Conservation (phyloP, 2,329 filamentous ascomycete species). For the Periconia digitata region DNA sequence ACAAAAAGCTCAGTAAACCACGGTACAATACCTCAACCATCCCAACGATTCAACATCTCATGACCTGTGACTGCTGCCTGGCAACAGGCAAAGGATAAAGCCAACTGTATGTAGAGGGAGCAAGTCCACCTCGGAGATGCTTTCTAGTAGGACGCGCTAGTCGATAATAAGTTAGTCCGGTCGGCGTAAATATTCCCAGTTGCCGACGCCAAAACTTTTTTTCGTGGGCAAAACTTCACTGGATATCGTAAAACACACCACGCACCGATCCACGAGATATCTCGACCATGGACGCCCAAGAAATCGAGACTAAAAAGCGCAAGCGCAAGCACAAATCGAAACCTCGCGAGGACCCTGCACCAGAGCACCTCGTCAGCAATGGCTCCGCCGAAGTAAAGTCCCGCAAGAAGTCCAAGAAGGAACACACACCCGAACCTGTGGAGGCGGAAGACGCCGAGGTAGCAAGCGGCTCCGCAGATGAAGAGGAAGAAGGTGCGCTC, state of each 20-base stretch:
- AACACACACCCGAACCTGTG: constrained; percentile 34
- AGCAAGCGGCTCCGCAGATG: constrained; percentile 27
- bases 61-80: too few relatives aligned
- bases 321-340: constrained; percentile 51
- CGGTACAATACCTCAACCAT: too few relatives aligned
- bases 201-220: constrained; percentile 24
- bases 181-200: constrained; percentile 4
- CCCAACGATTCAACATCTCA: too few relatives aligned
- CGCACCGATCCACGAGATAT: constrained; percentile 5
- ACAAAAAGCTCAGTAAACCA: too few relatives aligned
- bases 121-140: too few relatives aligned
- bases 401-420: constrained; percentile 46
- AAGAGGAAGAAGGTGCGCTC: constrained; percentile 32
- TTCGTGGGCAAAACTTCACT: constrained; percentile 18
- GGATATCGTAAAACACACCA: constrained; percentile 19
- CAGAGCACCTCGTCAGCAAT: constrained; percentile 36
- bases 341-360: constrained; percentile 27
- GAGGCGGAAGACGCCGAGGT: constrained; percentile 21
- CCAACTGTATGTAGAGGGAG: too few relatives aligned
- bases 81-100: too few relatives aligned
- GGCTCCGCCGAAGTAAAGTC: constrained; percentile 39
- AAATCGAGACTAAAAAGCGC: constrained; percentile 49
- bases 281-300: constrained; percentile 39
- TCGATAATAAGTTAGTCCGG: neutral
- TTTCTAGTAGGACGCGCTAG: neutral